phyloP scores from a whole-genome alignment of 768 basidiomycete genomes.

The Asterophora parasitica region DNA sequence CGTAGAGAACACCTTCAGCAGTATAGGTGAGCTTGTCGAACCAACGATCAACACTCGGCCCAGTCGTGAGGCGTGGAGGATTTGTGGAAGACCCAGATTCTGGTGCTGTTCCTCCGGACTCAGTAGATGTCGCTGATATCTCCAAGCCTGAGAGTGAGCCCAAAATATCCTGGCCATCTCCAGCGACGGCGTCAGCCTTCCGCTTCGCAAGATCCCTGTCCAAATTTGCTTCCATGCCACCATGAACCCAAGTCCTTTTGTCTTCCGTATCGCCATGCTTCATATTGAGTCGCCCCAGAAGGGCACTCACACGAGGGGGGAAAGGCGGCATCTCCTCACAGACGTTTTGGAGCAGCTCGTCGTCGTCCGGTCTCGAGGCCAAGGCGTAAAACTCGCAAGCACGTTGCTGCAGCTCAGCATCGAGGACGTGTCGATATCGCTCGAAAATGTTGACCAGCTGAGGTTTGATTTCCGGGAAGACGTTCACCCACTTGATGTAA shows the following conservation, averaged over 20 bases:
- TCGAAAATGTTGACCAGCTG: constrained; percentile 94
- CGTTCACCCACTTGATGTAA: constrained; percentile 99
- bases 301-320: constrained; percentile 88
- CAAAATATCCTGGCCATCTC: constrained; percentile 52
- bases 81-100: constrained; percentile 18
- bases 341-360: constrained; percentile 88
- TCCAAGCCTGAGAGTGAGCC: constrained; percentile 82
- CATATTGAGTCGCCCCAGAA: constrained; percentile 81
- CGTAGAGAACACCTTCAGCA: constrained; percentile 88
- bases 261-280: constrained; percentile 93
- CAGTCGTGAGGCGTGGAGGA: constrained; percentile 54
- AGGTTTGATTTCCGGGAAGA: constrained; percentile 96
- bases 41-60: constrained; percentile 84
- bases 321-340: constrained; percentile 99
- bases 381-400: constrained; percentile 97
- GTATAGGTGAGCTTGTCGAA: constrained; percentile 77
- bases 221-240: constrained; percentile 87
- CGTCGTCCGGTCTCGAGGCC: constrained; percentile 79
- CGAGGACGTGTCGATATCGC: constrained; percentile 94
- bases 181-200: constrained; percentile 32
- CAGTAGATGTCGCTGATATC: constrained; percentile 33
- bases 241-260: constrained; percentile 92
- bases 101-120: constrained; percentile 10
- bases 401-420: constrained; percentile 95
- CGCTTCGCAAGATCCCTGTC: constrained; percentile 64